Evolutionary conservation across 192 early-diverging fungal genomes (phyloP), one percentile per base, ranked within the genome.

Genomic region (Linnemannia elongata): DNA sequence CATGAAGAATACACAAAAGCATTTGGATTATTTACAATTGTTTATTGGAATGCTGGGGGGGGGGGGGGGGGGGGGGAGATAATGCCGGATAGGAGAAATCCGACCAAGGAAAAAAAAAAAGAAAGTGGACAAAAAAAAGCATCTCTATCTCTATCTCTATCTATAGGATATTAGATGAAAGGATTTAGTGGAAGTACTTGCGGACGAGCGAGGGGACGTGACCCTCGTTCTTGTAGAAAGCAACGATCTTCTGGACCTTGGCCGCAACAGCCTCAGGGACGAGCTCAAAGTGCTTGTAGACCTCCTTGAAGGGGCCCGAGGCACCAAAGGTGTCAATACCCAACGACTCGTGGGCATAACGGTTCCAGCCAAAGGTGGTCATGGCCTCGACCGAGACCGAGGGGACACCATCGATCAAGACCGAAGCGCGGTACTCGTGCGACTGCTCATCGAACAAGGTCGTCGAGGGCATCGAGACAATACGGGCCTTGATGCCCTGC

Each of bases 391-490:
- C 94, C 79, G 94, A 95, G 70, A 99, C 89, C 27, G 95, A 91
- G 12, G 98, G 97, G 69, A 98, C 90, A 36, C 96, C 96, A 18
- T 91, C 90, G 2, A 93, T 91, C 75, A 99, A 93, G 52, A 99
- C 97, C n/a, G 89, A 88, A 45, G 93, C 90, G 78, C 92, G 91
- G 93, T 99, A 99, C 49, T 92, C 94, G 60, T 90, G 79, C 15
- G 93, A 79, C 91, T 99, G 98, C 77, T 95, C 95, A 69, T 95
- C 95, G 77, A 99, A 99, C 82, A 98, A 91, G 79, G 97, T 96
- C 87, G 94, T 92, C 74, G 94, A 99, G 41, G 98, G 98, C 94
- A 99, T 95, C 45, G 98, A 99, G 20, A 99, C 97, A 80, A 99
- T 93, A 79, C 96, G 96, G 72, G 95, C 92, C 49, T 88, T 89